phyloP scores from a whole-genome alignment of 2,329 filamentous ascomycete genomes.

The Mycocentrospora acerina region DNA sequence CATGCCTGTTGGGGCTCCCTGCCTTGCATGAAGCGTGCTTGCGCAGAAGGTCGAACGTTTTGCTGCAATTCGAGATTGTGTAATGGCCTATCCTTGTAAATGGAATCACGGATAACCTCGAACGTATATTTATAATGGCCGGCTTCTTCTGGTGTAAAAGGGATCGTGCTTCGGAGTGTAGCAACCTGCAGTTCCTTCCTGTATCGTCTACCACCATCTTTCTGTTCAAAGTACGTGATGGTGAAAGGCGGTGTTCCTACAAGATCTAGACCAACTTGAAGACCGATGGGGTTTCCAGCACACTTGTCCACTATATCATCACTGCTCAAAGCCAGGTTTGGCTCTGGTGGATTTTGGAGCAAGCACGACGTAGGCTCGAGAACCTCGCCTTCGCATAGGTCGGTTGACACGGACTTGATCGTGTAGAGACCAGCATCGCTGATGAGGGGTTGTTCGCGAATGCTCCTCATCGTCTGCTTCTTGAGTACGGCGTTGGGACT shows the following conservation, averaged over 20 bases:
- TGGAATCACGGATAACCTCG: constrained; percentile 73
- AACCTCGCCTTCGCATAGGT: constrained; percentile 83
- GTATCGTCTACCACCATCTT: constrained; percentile 56
- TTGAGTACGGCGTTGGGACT: constrained; percentile 57
- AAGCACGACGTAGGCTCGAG: constrained; percentile 93
- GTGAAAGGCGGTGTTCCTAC: constrained; percentile 89
- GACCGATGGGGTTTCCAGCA: constrained; percentile 87
- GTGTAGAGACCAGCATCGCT: constrained; percentile 83
- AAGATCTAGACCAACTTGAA: constrained; percentile 84
- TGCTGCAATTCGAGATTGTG: constrained; percentile 73
- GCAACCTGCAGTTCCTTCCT: constrained; percentile 56
- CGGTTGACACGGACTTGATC: constrained; percentile 74
- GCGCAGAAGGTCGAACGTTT: constrained; percentile 88
- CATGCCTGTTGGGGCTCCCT: constrained; percentile 67
- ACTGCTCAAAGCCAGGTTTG: constrained; percentile 69
- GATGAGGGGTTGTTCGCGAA: constrained; percentile 66
- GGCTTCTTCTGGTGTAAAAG: constrained; percentile 77
- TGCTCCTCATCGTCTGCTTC: constrained; percentile 62
- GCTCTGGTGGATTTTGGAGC: constrained; percentile 86
- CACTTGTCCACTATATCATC: constrained; percentile 94
- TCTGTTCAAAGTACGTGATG: constrained; percentile 74
- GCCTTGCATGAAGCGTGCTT: constrained; percentile 66
- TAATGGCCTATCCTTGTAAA: constrained; percentile 63
- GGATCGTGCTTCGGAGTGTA: constrained; percentile 79
- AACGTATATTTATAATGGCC: constrained; percentile 89